These are phyloP conservation scores for Suhomyces anneliseae DNA, from an alignment of 1,139 yeast species.

Conservation along the genomic window DNA sequence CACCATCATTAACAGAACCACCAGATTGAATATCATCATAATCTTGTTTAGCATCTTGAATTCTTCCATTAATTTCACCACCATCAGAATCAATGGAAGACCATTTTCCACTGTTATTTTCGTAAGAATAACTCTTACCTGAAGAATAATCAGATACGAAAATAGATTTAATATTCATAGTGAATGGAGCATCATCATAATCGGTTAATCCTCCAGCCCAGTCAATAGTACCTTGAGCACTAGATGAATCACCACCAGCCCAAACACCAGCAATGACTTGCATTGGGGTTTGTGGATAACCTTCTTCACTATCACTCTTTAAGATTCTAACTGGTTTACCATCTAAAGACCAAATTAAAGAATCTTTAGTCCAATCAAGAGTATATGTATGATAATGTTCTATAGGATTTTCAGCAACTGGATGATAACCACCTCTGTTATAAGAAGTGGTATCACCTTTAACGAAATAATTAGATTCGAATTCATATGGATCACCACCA, in stretches of 20 bases:
- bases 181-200: conserved; percentile 63
- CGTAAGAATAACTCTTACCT: conserved; percentile 66
- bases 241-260: conserved; percentile 80
- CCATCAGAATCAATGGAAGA: conserved; percentile 61
- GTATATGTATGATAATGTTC: conserved; percentile 69
- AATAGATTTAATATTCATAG: conserved; percentile 63
- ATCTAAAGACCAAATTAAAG: conserved; percentile 61
- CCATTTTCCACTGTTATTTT: conserved; percentile 67
- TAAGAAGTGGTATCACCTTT: conserved; percentile 78
- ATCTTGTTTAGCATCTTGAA: conserved; percentile 48
- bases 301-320: conserved; percentile 51
- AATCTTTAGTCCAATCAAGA: conserved; percentile 73
- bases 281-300: conserved; percentile 83
- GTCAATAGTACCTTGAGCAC: conserved; percentile 67
- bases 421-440: conserved; percentile 75
- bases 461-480: conserved; percentile 80
- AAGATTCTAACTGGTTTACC: conserved; percentile 61
- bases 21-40: conserved; percentile 39
- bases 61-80: conserved; percentile 67
- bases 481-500: conserved; percentile 70
- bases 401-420: conserved; percentile 49
- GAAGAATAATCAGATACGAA: conserved; percentile 77
- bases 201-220: conserved; percentile 88
- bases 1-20: conserved; percentile 8
- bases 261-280: conserved; percentile 64